A percentile compares a stretch with the other conserved stretches of the same genome.
These are phyloP conservation scores for Thoreauomyces humboldtii DNA, from an alignment of 192 early-diverging fungal genomes.

Conservation along the genomic window DNA sequence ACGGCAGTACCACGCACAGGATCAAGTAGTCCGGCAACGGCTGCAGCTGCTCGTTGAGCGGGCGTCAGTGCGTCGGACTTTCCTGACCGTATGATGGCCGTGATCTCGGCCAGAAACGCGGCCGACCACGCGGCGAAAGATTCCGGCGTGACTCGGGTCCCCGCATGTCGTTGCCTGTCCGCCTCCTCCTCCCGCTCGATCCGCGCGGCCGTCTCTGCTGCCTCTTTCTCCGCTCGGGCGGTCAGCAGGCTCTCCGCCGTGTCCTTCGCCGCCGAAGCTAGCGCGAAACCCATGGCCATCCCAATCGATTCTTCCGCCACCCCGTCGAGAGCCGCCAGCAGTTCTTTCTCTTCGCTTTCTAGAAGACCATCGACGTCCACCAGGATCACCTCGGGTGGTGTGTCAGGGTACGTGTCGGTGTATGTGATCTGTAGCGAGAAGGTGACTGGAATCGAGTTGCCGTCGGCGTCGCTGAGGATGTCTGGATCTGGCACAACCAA, in stretches of 20 bases:
- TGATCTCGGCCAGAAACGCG: constrained; percentile 73
- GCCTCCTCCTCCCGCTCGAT: constrained; percentile 61
- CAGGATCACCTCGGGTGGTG: constrained; percentile 31
- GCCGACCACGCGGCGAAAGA: constrained; percentile 77
- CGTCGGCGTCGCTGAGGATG: constrained; percentile 21
- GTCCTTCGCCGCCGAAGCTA: constrained; percentile 77
- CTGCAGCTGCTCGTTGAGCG: constrained; percentile 23
- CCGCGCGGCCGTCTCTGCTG: constrained; percentile 51
- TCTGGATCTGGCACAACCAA: constrained; percentile 21
- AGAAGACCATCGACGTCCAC: constrained; percentile 24
- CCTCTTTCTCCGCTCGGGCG: constrained; percentile 51
- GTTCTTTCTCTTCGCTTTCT: constrained; percentile 44
- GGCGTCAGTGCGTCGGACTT: constrained; percentile 20
- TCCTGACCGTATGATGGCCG: constrained; percentile 15
- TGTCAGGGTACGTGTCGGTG: constrained; percentile 40
- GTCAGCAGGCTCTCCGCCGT: constrained; percentile 57
- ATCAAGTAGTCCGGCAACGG: constrained; percentile 41
- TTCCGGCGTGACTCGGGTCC: constrained; percentile 79
- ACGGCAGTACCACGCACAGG: constrained; percentile 6
- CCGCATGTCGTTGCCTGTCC: constrained; percentile 73
- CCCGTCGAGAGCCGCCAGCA: constrained; percentile 21
- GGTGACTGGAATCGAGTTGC: not conserved
- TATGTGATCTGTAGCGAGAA: constrained; percentile 57
- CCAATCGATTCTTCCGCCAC: constrained; percentile 70
- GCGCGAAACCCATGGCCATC: constrained; percentile 89